Base-by-base conservation (phyloP, 441 rosid genomes). In the Biscutella laevigata region DNA sequence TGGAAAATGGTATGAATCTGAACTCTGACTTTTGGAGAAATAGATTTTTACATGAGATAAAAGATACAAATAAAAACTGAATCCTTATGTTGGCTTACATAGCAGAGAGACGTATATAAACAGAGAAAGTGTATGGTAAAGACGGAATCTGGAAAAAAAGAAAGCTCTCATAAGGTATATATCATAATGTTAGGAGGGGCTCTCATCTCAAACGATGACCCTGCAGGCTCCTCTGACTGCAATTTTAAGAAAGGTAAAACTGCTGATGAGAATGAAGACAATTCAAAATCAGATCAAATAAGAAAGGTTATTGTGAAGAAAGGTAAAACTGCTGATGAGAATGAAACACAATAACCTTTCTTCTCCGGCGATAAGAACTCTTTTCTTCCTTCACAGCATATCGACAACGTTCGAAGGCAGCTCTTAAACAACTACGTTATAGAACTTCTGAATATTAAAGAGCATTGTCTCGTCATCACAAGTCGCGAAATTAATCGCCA, bases 361-460 rank as follows among this genome's bases (percentile, higher is more conserved):
- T n/a, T n/a, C n/a, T n/a, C n/a, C n/a, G n/a, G n/a, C n/a, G n/a
- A n/a, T n/a, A n/a, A n/a, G n/a, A n/a, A n/a, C n/a, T n/a, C n/a
- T n/a, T n/a, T n/a, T n/a, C n/a, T n/a, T n/a, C n/a, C 62, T 56
- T 68, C 67, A 68, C 35, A 68, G 68, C 64, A 69, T 61, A 50
- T 69, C 73, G 15, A 69, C 73, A 12, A 69, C 73, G 62, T 69
- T 69, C 11, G 73, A 62, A 29, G 73, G 73, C 44, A 69, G 73
- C 65, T 69, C 73, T 19, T 69, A 65, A 27, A 69, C 64, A 30
- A 62, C 52, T 17, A 68, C 73, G 3, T 83, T 83, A 10, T 83
- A 86, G 61, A 84, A 86, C 77, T 75, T 87, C 81, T 84, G 95
- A 66, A 87, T 69, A 58, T 69, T 69, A 63, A 57, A 62, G 44